Evolutionary conservation across 1,284 basidiomycete genomes (phyloP).

Genomic region (Trichosporon faecale): DNA sequence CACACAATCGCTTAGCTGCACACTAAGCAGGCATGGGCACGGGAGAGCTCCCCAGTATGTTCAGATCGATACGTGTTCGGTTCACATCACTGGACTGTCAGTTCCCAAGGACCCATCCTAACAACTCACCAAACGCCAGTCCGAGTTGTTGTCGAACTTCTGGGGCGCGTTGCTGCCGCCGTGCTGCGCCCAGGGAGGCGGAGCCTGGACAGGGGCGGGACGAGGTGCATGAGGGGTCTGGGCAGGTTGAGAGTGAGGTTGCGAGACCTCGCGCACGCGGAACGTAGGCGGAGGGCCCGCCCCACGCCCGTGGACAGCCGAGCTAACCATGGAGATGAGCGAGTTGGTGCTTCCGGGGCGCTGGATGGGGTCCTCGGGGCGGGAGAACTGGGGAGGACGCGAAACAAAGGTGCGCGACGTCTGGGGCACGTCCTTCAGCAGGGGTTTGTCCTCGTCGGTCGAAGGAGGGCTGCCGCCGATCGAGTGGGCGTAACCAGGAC

Average conservation of each 20-base stretch:
- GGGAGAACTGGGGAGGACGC: constrained; percentile 18
- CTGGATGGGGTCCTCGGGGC: background rate
- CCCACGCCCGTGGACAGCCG: background rate
- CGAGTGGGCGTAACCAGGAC: constrained; percentile 11
- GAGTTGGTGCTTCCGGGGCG: constrained; percentile 8
- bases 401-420: constrained; percentile 15
- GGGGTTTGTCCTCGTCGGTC: constrained; percentile 38
- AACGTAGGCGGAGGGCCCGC: background rate
- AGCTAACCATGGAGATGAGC: constrained; percentile 10
- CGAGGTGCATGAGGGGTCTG: background rate
- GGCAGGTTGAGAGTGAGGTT: background rate
- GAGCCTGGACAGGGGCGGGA: background rate
- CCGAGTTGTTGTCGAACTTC: constrained; percentile 1
- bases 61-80: background rate
- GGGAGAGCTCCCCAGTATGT: background rate
- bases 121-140: constrained; percentile 1
- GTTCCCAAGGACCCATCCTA: background rate
- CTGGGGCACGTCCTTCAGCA: constrained; percentile 14
- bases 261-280: background rate
- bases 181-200: background rate
- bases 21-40: background rate
- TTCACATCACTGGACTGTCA: background rate
- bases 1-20: background rate
- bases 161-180: background rate
- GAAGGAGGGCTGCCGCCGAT: constrained; percentile 35